These are phyloP conservation scores for Ceratonia siliqua DNA, from an alignment of 306 rosid species.

Conservation along the genomic window DNA sequence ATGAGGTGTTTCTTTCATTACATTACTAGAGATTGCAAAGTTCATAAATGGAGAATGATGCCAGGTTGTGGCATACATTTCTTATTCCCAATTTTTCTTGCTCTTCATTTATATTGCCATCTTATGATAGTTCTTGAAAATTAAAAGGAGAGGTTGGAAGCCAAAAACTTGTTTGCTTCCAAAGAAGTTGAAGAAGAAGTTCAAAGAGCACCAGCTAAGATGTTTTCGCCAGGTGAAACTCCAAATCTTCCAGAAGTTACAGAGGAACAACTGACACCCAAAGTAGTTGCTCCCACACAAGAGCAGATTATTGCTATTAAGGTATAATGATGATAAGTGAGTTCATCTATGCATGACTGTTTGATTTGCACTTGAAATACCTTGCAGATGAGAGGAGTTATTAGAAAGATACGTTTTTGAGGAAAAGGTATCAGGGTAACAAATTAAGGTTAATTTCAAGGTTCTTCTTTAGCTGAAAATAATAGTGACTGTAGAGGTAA, in stretches of 20 bases:
- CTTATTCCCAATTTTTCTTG: background rate
- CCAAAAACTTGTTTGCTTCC: conserved; percentile 66
- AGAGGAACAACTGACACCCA: conserved; percentile 65
- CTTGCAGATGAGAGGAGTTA: background rate
- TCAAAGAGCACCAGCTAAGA: conserved; percentile 53
- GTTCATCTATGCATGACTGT: background rate
- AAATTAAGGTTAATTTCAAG: background rate
- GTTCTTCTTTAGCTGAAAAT: background rate
- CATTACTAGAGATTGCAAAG: background rate
- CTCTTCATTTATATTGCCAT: conserved; percentile 3
- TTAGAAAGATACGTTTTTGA: background rate
- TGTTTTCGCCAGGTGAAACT: conserved; percentile 50
- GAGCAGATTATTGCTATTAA: conserved; percentile 93
- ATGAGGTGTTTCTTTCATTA: conserved; percentile 7
- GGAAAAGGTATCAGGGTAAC: background rate
- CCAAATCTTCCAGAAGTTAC: conserved; percentile 49
- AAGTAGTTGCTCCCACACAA: conserved; percentile 75
- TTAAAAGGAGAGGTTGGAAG: conserved; percentile 86
- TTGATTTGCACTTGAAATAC: background rate
- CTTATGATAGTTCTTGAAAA: conserved; percentile 23
- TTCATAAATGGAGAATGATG: background rate
- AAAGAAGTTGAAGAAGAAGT: conserved; percentile 74
- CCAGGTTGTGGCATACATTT: background rate
- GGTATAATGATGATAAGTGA: conserved; percentile 43
- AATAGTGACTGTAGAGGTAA: background rate